phyloP scores from a whole-genome alignment of 2,329 filamentous ascomycete species.

The Colletotrichum orbiculare region DNA sequence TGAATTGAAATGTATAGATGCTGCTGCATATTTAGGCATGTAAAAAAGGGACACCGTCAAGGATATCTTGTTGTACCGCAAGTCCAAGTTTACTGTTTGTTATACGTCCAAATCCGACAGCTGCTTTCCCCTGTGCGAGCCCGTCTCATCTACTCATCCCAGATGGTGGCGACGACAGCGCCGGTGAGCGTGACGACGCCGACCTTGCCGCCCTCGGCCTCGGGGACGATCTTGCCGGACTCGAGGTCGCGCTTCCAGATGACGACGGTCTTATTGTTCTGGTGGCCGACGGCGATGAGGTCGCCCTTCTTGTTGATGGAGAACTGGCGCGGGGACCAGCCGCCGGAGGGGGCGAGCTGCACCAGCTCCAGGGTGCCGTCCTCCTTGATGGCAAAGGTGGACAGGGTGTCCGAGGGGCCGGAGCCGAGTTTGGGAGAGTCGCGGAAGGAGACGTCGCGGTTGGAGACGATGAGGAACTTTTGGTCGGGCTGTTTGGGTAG shows the following conservation, averaged over 20 bases:
- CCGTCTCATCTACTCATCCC: conserved; percentile 33
- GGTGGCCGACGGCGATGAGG: conserved; percentile 34
- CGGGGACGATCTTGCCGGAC: conserved; percentile 36
- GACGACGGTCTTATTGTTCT: conserved; percentile 36
- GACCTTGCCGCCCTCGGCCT: conserved; percentile 39
- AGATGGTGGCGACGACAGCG: conserved; percentile 37
- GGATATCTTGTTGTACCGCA: background rate
- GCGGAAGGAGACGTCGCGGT: conserved; percentile 36
- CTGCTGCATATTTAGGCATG: too few relatives aligned
- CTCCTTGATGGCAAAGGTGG: conserved; percentile 36
- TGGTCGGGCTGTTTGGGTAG: conserved; percentile 17
- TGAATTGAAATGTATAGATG: too few relatives aligned
- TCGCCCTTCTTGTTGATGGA: conserved; percentile 37
- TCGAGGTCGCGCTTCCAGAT: conserved; percentile 37
- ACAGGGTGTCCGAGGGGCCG: conserved; percentile 36
- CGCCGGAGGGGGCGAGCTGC: conserved; percentile 35
- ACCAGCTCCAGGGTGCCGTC: conserved; percentile 36
- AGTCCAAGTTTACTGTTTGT: background rate
- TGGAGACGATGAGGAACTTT: conserved; percentile 34
- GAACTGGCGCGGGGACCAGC: conserved; percentile 37
- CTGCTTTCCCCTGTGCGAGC: background rate
- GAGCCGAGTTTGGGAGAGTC: conserved; percentile 36
- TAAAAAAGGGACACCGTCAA: too few relatives aligned
- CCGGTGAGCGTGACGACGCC: conserved; percentile 35
- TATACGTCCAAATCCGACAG: background rate